These are phyloP conservation scores for Russula griseocarnosa DNA, from an alignment of 768 basidiomycete genomes.

Conservation along the genomic window DNA sequence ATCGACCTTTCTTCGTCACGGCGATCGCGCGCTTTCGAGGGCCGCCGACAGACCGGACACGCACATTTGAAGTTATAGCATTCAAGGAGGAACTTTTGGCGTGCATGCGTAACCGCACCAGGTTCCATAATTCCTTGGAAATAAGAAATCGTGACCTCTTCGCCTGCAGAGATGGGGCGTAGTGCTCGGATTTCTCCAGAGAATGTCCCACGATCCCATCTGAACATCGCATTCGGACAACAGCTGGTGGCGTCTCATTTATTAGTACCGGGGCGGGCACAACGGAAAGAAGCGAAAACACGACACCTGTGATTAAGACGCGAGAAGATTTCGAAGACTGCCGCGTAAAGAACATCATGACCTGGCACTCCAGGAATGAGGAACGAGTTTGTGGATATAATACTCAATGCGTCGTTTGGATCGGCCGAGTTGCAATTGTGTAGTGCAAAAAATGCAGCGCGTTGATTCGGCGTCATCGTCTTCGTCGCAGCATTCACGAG, in stretches of 20 bases:
- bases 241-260: conserved; percentile 29
- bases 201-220: conserved; percentile 33
- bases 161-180: conserved; percentile 33
- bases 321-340: conserved; percentile 29
- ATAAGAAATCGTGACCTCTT: conserved; percentile 37
- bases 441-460: neutral
- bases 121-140: conserved; percentile 20
- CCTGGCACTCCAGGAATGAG: conserved; percentile 11
- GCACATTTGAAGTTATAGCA: conserved; percentile 37
- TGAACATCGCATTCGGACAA: conserved; percentile 27
- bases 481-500: neutral
- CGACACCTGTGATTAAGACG: conserved; percentile 29
- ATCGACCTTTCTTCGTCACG: conserved; percentile 20
- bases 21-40: conserved; percentile 19
- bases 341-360: conserved; percentile 29
- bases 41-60: conserved; percentile 34
- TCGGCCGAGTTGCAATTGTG: neutral
- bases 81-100: conserved; percentile 30
- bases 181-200: conserved; percentile 33
- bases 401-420: neutral
- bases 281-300: neutral
- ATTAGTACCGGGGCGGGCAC: neutral
- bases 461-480: neutral
- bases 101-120: conserved; percentile 19
- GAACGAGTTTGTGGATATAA: conserved; percentile 14